Percentiles rank a stretch among this genome's conserved stretches.
Conservation (phyloP, 176 grass and related monocot species). For the Avena atlantica region DNA sequence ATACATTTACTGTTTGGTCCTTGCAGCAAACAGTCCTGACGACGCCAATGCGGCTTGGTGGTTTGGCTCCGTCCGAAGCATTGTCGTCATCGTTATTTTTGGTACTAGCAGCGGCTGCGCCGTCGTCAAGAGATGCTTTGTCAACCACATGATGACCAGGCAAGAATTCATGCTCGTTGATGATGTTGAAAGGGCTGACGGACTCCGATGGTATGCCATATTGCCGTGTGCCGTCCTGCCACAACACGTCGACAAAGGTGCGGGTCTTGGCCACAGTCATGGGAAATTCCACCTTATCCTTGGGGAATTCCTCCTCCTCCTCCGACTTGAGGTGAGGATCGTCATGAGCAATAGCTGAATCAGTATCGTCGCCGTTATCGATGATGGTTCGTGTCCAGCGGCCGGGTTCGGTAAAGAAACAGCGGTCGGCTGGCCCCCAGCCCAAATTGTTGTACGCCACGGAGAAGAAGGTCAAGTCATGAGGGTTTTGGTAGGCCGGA, state of each 20-base stretch:
- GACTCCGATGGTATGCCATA: not conserved
- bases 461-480: not conserved
- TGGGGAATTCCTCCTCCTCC: too few species aligned
- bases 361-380: not conserved
- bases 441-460: not conserved
- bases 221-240: constrained; percentile 21
- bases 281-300: not conserved
- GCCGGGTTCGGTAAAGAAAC: not conserved
- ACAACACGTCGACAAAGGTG: not conserved
- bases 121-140: not conserved
- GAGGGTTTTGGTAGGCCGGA: not conserved
- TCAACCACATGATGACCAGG: not conserved
- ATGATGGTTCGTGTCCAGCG: not conserved
- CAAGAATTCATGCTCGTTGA: not conserved
- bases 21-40: not conserved
- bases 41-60: not conserved
- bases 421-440: not conserved
- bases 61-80: not conserved
- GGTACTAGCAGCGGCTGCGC: not conserved
- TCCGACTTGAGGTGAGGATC: not conserved
- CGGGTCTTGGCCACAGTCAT: not conserved
- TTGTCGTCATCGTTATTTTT: too few species aligned
- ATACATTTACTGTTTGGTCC: not conserved
- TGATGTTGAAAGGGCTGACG: not conserved
- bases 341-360: not conserved